Base-by-base conservation (phyloP, 352 stramenopile genomes). In the Phytophthora fragariae region DNA sequence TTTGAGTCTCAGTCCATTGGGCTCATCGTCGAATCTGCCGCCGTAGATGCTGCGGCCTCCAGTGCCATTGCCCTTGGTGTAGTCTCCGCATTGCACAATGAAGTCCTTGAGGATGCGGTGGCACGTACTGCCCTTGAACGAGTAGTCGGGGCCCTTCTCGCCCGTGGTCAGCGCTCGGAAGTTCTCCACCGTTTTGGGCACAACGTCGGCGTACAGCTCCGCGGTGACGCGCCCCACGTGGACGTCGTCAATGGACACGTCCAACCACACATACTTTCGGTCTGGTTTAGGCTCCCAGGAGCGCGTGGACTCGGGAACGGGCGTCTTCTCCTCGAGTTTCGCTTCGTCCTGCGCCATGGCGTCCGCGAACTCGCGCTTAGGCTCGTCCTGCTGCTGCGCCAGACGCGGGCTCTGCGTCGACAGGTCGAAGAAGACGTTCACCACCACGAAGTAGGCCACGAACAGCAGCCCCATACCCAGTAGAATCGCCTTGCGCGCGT, bases 141-240 rank as follows among this genome's bases (percentile, higher is more conserved):
- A 85, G 24, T 99, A 89, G 29, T 97, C 89, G 7, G 82, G 69
- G 11, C 96, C 96, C 44, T 97, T 97, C 75, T 99, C 98, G 53
- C 97, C 98, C 19, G 97, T 99, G 78, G 97, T 99, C 14, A 99
- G 76, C 49, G 73, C 82, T 49, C 94, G 83, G 72, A 99, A 99
- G 83, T 99, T 99, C 69, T 99, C 97, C 7, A 92, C 98, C 14
- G 98, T 99, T 79, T 99, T 99, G 7, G 98, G 98, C 39, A 98
- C 97, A 47, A 98, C 82, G 63, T 99, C 95, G 2, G 89, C 87
- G 78, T 98, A 99, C 21, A 99, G 70, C 76, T 96, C 90, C 8
- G 80, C 81, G 0, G 87, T 95, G 61, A 96, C 78, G 65, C 88
- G 86, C 4, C 90, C 90, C 8, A 93, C 76, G 61, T 80, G 82